These are phyloP conservation scores for Lodderomyces orthopsilosis DNA, from an alignment of 1,139 yeast genomes.

Conservation along the genomic window DNA sequence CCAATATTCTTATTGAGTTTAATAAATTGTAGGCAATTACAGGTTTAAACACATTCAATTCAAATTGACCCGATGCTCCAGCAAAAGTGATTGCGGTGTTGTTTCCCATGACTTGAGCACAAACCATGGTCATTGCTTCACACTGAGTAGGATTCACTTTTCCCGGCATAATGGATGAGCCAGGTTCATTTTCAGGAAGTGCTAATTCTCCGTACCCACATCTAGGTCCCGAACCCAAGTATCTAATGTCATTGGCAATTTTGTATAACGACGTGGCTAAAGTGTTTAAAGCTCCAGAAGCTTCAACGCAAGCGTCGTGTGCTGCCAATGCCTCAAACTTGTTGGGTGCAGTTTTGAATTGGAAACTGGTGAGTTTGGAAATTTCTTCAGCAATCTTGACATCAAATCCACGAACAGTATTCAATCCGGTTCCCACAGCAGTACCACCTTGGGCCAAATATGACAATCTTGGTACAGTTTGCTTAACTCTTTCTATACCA, in stretches of 20 bases:
- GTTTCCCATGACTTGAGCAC: slow-evolving; percentile 93
- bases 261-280: slow-evolving; percentile 84
- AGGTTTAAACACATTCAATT: slow-evolving; percentile 92
- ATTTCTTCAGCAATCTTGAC: slow-evolving; percentile 72
- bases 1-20: slow-evolving; percentile 74
- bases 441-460: slow-evolving; percentile 95
- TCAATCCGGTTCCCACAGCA: slow-evolving; percentile 94
- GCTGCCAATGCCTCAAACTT: slow-evolving; percentile 96
- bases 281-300: slow-evolving; percentile 89
- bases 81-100: slow-evolving; percentile 86
- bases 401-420: slow-evolving; percentile 83
- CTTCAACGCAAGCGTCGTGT: slow-evolving; percentile 92
- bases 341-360: slow-evolving; percentile 87
- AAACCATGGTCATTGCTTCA: slow-evolving; percentile 94
- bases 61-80: slow-evolving; percentile 95
- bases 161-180: slow-evolving; percentile 97
- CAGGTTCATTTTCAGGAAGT: slow-evolving; percentile 94
- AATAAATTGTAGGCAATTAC: slow-evolving; percentile 82
- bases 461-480: slow-evolving; percentile 63
- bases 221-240: slow-evolving; percentile 94
- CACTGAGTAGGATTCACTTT: slow-evolving; percentile 96
- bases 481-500: slow-evolving; percentile 77
- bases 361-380: slow-evolving; percentile 73
- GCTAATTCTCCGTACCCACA: slow-evolving; percentile 93
- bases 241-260: slow-evolving; percentile 92